Conservation (phyloP, 768 basidiomycete genomes). For the Lactarius sp. region DNA sequence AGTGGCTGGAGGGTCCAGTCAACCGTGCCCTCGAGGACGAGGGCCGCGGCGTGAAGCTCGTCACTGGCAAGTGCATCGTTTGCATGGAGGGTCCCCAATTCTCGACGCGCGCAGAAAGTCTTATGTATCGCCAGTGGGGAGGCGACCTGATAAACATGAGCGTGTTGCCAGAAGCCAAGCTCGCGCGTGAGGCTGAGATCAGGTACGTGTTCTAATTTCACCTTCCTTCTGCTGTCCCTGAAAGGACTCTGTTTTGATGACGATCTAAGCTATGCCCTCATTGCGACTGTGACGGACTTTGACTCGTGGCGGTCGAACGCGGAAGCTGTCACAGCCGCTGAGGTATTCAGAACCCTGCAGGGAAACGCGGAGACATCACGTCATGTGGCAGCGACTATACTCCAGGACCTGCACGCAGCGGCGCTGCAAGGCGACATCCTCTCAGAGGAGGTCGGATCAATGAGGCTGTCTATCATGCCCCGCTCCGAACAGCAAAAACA, state of each 20-base stretch:
- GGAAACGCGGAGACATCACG: slow-evolving; percentile 86
- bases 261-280: slow-evolving; percentile 72
- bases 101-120: slow-evolving; percentile 94
- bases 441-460: slow-evolving; percentile 69
- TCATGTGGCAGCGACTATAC: slow-evolving; percentile 61
- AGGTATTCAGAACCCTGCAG: slow-evolving; percentile 84
- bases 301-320: slow-evolving; percentile 87
- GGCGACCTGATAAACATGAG: slow-evolving; percentile 97
- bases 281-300: slow-evolving; percentile 91
- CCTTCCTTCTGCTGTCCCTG: not conserved
- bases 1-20: slow-evolving; percentile 64
- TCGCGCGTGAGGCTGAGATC: slow-evolving; percentile 92
- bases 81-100: slow-evolving; percentile 99
- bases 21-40: slow-evolving; percentile 54
- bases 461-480: slow-evolving; percentile 86
- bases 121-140: slow-evolving; percentile 91
- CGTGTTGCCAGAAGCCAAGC: slow-evolving; percentile 92
- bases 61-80: slow-evolving; percentile 80
- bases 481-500: slow-evolving; percentile 46
- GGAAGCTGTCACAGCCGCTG: slow-evolving; percentile 81
- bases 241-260: not conserved
- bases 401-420: slow-evolving; percentile 63
- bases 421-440: slow-evolving; percentile 53
- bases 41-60: slow-evolving; percentile 60
- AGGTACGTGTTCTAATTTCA: slow-evolving; percentile 46